These are phyloP conservation scores for Monosporascus sp. DNA, from an alignment of 2,329 filamentous ascomycete genomes.

Conservation along the genomic window DNA sequence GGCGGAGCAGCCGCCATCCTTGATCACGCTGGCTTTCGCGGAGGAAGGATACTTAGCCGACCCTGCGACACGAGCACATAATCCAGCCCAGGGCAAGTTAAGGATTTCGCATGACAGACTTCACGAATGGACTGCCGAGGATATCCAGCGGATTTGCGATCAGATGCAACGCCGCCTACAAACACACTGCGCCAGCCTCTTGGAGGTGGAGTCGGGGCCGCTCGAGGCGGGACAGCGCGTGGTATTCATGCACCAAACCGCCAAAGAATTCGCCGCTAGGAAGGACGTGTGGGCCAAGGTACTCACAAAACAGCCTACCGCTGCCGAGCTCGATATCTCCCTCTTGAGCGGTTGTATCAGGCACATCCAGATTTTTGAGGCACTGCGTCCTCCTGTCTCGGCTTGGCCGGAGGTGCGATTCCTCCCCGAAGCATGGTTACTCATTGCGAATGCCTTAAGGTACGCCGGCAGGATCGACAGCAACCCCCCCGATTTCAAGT, in stretches of 20 bases:
- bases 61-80: not conserved
- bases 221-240: constrained; percentile 21
- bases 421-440: constrained; percentile 26
- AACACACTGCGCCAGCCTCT: constrained; percentile 21
- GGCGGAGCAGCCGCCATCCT: constrained; percentile 26
- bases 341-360: constrained; percentile 26
- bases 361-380: constrained; percentile 23
- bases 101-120: constrained; percentile 16
- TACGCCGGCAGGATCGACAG: constrained; percentile 24
- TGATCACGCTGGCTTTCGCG: constrained; percentile 25
- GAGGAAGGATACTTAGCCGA: constrained; percentile 19
- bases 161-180: constrained; percentile 21
- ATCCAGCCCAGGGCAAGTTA: constrained; percentile 17
- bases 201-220: constrained; percentile 20
- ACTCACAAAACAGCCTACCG: constrained; percentile 13
- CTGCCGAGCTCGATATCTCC: constrained; percentile 21
- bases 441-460: constrained; percentile 25
- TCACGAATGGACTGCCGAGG: constrained; percentile 11
- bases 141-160: constrained; percentile 19
- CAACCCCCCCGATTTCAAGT: constrained; percentile 14
- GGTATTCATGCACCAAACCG: constrained; percentile 27
- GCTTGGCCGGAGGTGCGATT: constrained; percentile 26
- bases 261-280: constrained; percentile 27
- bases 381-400: constrained; percentile 20
- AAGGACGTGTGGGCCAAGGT: constrained; percentile 25